phyloP scores from a whole-genome alignment of 106 monocot genomes.

The Chionographis japonica region DNA sequence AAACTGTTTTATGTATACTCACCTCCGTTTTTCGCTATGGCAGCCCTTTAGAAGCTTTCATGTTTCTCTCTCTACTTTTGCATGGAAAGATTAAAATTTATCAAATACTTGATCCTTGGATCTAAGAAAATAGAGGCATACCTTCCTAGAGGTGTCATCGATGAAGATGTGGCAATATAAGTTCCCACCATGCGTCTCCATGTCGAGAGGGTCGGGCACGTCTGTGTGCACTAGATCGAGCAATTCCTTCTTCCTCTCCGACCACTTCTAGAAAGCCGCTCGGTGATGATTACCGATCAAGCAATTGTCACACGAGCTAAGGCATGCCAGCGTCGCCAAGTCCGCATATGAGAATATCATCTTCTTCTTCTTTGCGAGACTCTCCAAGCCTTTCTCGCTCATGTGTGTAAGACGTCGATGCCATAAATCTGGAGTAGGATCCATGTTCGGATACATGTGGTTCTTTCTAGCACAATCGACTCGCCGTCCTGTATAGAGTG shows the following conservation, averaged over 20 bases:
- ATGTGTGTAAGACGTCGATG: too few species aligned
- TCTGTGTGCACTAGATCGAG: background rate
- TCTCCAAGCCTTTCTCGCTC: too few species aligned
- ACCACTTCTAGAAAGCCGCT: too few species aligned
- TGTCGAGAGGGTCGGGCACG: background rate
- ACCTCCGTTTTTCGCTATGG: background rate
- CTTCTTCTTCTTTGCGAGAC: background rate
- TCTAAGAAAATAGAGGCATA: background rate
- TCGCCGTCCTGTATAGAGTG: too few species aligned
- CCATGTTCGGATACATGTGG: too few species aligned
- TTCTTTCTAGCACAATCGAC: too few species aligned
- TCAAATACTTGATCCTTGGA: constrained; percentile 1
- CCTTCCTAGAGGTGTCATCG: background rate
- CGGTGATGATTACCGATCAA: too few species aligned
- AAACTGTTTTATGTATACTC: background rate
- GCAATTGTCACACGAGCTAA: too few species aligned
- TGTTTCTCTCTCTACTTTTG: too few species aligned
- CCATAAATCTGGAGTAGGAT: too few species aligned
- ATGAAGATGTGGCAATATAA: background rate
- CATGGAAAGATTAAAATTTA: background rate
- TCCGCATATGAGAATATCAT: background rate
- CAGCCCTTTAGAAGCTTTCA: background rate
- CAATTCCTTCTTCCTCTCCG: background rate
- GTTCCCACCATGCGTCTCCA: too few species aligned
- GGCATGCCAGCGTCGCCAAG: too few species aligned